A percentile compares a stretch with the other conserved stretches of the same genome.
Evolutionary conservation across 1,284 basidiomycete species (phyloP).

Genomic region (Phaffia rhodozyma): DNA sequence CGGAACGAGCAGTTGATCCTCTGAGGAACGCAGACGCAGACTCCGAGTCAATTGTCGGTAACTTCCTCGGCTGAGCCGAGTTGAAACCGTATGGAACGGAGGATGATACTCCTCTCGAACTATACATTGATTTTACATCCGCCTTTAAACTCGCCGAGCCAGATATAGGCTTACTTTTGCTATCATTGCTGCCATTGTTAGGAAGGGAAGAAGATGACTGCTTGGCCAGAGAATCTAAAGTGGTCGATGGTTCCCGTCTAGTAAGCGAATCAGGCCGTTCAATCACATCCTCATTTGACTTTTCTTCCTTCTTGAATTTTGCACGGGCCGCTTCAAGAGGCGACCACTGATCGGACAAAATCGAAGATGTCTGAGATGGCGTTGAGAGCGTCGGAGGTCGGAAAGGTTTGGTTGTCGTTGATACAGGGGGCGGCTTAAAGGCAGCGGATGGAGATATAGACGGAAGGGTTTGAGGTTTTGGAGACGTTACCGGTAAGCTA

Average conservation of each 20-base stretch:
- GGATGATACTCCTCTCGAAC: not conserved
- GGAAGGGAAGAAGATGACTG: not conserved
- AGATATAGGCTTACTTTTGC: not conserved
- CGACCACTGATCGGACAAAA: constrained; percentile 16
- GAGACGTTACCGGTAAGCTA: not conserved
- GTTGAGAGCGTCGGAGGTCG: not conserved
- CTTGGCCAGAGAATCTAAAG: not conserved
- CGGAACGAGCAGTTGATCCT: not conserved
- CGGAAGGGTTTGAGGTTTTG: not conserved
- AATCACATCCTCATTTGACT: not conserved
- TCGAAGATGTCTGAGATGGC: constrained; percentile 8
- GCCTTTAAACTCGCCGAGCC: not conserved
- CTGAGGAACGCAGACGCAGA: constrained; percentile 7
- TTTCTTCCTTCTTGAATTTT: not conserved
- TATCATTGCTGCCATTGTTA: not conserved
- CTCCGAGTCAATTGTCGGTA: constrained; percentile 8
- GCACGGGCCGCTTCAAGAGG: constrained; percentile 13
- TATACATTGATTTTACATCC: not conserved
- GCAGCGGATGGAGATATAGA: not conserved
- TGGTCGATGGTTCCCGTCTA: not conserved
- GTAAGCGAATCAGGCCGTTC: not conserved
- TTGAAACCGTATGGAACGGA: not conserved
- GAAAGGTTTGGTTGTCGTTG: not conserved
- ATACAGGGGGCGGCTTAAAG: not conserved
- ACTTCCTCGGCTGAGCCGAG: not conserved